A percentile compares a stretch with the other conserved stretches of the same genome.
Evolutionary conservation across 106 monocot genomes (phyloP).

Genomic region (Hemerocallis citrina): DNA sequence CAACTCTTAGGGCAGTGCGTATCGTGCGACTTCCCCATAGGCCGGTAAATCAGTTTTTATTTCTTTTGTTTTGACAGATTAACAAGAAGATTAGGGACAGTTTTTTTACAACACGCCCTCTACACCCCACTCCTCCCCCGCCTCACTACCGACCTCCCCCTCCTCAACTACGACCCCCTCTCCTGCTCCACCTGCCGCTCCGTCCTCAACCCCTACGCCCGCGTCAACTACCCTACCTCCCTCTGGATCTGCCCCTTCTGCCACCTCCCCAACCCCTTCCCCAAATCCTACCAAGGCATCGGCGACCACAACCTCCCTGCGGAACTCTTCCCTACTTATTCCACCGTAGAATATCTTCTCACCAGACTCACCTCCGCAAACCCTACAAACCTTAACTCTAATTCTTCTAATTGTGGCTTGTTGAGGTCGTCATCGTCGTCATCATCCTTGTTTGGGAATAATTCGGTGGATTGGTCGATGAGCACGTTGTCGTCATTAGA

Average conservation of each 20-base stretch:
- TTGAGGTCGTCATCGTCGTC: slow-evolving; percentile 11
- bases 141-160: slow-evolving; percentile 58
- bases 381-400: slow-evolving; percentile 13
- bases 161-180: slow-evolving; percentile 83
- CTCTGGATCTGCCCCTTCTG: slow-evolving; percentile 87
- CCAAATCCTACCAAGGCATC: slow-evolving; percentile 65
- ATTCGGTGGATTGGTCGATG: slow-evolving; percentile 13
- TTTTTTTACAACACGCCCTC: too few species aligned
- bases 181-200: slow-evolving; percentile 55
- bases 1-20: too few species aligned
- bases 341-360: slow-evolving; percentile 86
- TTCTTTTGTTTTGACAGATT: too few species aligned
- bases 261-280: slow-evolving; percentile 53
- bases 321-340: slow-evolving; percentile 95
- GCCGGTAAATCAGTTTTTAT: too few species aligned
- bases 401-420: not conserved
- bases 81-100: too few species aligned
- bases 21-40: too few species aligned
- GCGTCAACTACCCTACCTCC: slow-evolving; percentile 62
- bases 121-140: slow-evolving; percentile 54
- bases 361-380: slow-evolving; percentile 2
- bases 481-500: slow-evolving; percentile 11
- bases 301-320: slow-evolving; percentile 85
- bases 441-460: too few species aligned
- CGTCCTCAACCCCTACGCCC: slow-evolving; percentile 79